These are phyloP conservation scores for Capsella bursapastoris DNA, from an alignment of 345 rosid genomes.

Conservation along the genomic window DNA sequence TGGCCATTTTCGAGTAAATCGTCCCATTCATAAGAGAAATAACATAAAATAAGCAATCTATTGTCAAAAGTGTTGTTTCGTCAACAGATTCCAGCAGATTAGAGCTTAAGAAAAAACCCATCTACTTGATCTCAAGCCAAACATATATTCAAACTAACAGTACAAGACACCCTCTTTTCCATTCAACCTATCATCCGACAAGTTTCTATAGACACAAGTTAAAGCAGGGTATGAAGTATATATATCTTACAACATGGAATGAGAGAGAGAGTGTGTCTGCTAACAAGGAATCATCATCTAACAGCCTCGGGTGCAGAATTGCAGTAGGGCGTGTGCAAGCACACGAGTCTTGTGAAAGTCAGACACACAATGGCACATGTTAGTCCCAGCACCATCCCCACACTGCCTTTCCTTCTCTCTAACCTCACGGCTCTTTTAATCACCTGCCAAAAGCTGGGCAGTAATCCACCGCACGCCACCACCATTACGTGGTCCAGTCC, in stretches of 20 bases:
- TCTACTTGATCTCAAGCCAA: constrained; percentile 26
- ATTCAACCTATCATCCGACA: constrained; percentile 23
- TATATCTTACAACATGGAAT: constrained; percentile 41
- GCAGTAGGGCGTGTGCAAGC: constrained; percentile 97
- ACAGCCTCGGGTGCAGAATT: constrained; percentile 99
- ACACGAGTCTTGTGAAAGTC: constrained; percentile 83
- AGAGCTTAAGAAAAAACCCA: constrained; percentile 4
- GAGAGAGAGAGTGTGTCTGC: neutral
- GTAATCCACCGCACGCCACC: constrained; percentile 84
- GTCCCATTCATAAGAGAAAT: neutral
- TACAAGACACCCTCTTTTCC: constrained; percentile 30
- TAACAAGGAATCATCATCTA: constrained; percentile 42
- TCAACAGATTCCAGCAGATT: constrained; percentile 11
- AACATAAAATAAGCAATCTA: neutral
- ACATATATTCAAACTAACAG: constrained; percentile 15
- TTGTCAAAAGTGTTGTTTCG: constrained; percentile 6
- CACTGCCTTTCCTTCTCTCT: constrained; percentile 61
- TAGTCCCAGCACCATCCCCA: constrained; percentile 69
- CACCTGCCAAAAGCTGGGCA: constrained; percentile 73
- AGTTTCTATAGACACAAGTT: constrained; percentile 33
- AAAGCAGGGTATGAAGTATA: constrained; percentile 7
- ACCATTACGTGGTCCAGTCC: constrained; percentile 96
- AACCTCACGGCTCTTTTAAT: constrained; percentile 65
- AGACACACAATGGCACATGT: constrained; percentile 77
- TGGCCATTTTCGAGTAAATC: neutral